Evolutionary conservation across 805 yeast genomes (phyloP), one percentile per base, ranked within the genome.

Genomic region (Nakazawaea pomicola): DNA sequence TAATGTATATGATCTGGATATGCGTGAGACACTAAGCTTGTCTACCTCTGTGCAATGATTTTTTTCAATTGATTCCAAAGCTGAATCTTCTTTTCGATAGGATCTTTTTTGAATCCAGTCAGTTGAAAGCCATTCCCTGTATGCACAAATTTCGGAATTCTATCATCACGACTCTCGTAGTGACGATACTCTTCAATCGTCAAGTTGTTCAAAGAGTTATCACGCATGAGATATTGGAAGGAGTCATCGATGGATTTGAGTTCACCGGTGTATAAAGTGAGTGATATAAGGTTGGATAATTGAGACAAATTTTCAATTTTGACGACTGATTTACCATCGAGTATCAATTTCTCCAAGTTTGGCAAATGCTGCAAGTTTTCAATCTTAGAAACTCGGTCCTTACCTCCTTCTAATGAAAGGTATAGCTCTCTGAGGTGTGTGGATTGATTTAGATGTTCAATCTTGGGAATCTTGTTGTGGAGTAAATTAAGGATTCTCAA

Each of bases 341-440:
- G 18, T 9, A 9, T 9, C 7, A 37, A 17, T 7, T 5, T n/a
- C 15, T 19, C 10, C 14, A 37, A 29, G 3, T 29, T 37, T 3
- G 40, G 40, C 15, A 37, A 29, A 21, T 37, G 40, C n/a, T 37
- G 34, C 8, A 37, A 15, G 14, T 29, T 29, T 19, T 37, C 34
- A 8, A 37, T 29, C 20, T 29, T 29, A 3, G 19, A n/a, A 11
- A 15, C 8, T 17, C 12, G n/a, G 4, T 16, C 14, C 5, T 27
- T 15, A 8, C 28, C 7, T 20, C 20, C 10, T 20, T 10, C 19
- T 8, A 37, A 3, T 4, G 33, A 16, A 8, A 36, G 16, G 5
- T 18, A 6, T 5, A 37, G 17, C 9, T 37, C 15, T 8, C 23
- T 15, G 5, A 37, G 15, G 9, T 37, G 40, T 19, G 40, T 32